phyloP scores from a whole-genome alignment of 176 grass and related monocot genomes.

The Raddia guianensis region DNA sequence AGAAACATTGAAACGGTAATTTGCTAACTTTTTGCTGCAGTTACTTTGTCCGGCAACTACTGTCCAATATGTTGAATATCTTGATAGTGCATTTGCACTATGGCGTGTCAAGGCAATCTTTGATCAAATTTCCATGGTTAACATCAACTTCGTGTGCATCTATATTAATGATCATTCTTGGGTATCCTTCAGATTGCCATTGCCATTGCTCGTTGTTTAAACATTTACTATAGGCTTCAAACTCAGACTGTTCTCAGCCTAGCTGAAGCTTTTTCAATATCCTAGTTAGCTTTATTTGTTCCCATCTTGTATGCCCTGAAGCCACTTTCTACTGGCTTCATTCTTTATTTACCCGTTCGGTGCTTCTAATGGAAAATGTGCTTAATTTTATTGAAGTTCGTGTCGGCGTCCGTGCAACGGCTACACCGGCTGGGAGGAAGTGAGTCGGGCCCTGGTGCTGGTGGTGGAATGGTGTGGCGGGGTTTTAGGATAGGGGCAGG shows the following conservation, averaged over 20 bases:
- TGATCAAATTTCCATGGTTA: constrained; percentile 9
- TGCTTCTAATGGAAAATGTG: not conserved
- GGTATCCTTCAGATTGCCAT: not conserved
- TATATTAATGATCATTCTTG: not conserved
- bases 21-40: constrained; percentile 24
- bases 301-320: not conserved
- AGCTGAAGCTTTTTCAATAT: not conserved
- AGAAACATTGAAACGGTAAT: constrained; percentile 74
- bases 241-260: not conserved
- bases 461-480: too few relatives aligned
- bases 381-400: not conserved
- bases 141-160: not conserved
- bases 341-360: not conserved
- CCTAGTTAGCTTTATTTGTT: not conserved
- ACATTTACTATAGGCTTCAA: not conserved
- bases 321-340: not conserved
- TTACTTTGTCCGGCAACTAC: constrained; percentile 9
- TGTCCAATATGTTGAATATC: constrained; percentile 8
- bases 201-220: not conserved
- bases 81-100: not conserved
- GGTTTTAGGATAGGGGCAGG: too few relatives aligned
- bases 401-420: too few relatives aligned
- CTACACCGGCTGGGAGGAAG: too few relatives aligned
- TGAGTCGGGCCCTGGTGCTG: too few relatives aligned
- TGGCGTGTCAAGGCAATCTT: not conserved